Conservation (phyloP, 1,139 yeast species). For the Zygosaccharomyces sapae region DNA sequence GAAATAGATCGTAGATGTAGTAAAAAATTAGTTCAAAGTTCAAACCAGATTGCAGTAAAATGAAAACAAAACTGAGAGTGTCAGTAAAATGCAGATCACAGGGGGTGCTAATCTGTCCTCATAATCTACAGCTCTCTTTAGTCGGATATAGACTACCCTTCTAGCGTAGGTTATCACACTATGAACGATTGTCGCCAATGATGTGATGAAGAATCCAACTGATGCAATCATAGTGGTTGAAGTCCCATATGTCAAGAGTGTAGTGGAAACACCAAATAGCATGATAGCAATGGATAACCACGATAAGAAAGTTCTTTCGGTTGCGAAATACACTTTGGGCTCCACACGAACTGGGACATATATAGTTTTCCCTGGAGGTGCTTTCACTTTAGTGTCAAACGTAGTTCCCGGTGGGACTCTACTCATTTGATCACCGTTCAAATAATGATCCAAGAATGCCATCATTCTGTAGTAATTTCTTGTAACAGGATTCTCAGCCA, state of each 20-base stretch:
- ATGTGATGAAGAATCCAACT: slow-evolving; percentile 81
- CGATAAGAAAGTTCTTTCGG: slow-evolving; percentile 73
- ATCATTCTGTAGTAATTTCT: slow-evolving; percentile 21
- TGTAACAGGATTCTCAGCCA: slow-evolving; percentile 25
- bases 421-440: slow-evolving; percentile 64
- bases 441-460: slow-evolving; percentile 41
- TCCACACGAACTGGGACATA: slow-evolving; percentile 77
- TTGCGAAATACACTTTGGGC: slow-evolving; percentile 81
- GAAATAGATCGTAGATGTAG: background rate
- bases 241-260: slow-evolving; percentile 67
- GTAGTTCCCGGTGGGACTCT: slow-evolving; percentile 80
- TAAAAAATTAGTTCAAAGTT: background rate
- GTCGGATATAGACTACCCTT: slow-evolving; percentile 80
- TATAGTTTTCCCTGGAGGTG: slow-evolving; percentile 76
- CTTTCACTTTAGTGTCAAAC: slow-evolving; percentile 56
- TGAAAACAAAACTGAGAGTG: slow-evolving; percentile 67
- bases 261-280: slow-evolving; percentile 67
- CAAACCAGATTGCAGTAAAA: slow-evolving; percentile 43
- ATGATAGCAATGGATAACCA: slow-evolving; percentile 75
- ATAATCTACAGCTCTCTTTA: slow-evolving; percentile 75
- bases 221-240: slow-evolving; percentile 71
- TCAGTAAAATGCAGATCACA: slow-evolving; percentile 68
- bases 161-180: slow-evolving; percentile 73
- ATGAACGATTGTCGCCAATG: slow-evolving; percentile 67
- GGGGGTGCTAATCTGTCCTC: slow-evolving; percentile 89